These are phyloP conservation scores for Entophlyctis luteolus DNA, from an alignment of 192 early-diverging fungal genomes.

Conservation along the genomic window DNA sequence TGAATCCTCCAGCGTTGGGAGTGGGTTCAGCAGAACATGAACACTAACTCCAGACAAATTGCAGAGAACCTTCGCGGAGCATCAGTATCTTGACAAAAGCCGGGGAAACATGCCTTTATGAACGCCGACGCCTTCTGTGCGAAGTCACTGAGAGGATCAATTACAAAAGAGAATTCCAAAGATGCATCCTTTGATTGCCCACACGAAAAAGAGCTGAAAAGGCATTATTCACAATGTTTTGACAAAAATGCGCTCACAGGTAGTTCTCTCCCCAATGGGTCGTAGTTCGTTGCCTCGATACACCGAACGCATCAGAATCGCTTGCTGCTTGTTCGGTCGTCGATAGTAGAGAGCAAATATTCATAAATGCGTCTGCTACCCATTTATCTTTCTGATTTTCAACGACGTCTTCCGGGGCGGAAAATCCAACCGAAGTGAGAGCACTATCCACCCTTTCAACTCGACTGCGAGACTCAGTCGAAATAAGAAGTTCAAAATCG, in stretches of 20 bases:
- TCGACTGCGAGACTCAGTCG: constrained; percentile 50
- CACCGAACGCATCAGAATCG: too few species aligned
- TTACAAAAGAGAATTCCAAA: constrained; percentile 40
- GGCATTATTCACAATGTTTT: too few species aligned
- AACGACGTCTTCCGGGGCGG: constrained; percentile 2
- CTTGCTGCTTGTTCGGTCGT: too few species aligned
- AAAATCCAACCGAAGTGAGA: constrained; percentile 7
- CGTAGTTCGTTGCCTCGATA: background rate
- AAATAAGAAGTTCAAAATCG: constrained; percentile 59
- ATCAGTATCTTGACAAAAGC: background rate
- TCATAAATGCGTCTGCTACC: constrained; percentile 16
- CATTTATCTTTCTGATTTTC: constrained; percentile 8
- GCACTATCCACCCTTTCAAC: constrained; percentile 29
- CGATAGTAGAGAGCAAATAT: constrained; percentile 3
- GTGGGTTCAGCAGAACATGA: constrained; percentile 67
- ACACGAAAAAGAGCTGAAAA: too few species aligned
- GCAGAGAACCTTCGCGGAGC: constrained; percentile 40
- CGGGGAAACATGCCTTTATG: constrained; percentile 43
- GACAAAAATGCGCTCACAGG: background rate
- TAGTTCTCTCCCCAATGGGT: constrained; percentile 9
- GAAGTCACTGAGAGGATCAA: constrained; percentile 75
- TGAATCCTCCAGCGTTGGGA: constrained; percentile 50
- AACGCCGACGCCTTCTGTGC: constrained; percentile 78
- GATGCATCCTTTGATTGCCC: background rate
- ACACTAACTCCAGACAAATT: constrained; percentile 62